A percentile compares a stretch with the other conserved stretches of the same genome.
phyloP scores from a whole-genome alignment of 805 yeast species.

The Kuraishia piskuri region DNA sequence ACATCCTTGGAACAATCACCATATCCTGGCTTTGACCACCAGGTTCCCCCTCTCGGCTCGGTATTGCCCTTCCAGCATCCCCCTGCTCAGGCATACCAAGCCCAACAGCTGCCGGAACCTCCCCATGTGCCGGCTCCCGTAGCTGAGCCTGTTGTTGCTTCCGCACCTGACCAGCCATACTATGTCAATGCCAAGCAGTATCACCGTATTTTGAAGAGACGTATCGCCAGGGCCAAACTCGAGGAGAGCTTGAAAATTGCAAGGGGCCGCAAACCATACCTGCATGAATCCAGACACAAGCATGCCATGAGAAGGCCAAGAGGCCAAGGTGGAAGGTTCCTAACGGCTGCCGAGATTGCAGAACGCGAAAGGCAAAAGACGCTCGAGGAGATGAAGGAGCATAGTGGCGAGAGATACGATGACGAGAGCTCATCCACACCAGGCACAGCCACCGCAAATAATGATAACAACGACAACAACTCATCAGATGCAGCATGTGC shows the following conservation, averaged over 20 bases:
- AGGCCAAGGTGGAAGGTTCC: constrained; percentile 96
- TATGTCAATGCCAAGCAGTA: constrained; percentile 98
- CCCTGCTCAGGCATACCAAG: not conserved
- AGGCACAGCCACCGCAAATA: not conserved
- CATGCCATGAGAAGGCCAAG: constrained; percentile 99
- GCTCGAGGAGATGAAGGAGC: constrained; percentile 14
- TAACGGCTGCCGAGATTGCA: constrained; percentile 89
- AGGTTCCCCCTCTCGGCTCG: not conserved
- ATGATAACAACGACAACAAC: not conserved
- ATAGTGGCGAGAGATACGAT: constrained; percentile 3
- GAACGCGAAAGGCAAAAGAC: constrained; percentile 43
- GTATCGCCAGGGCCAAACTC: constrained; percentile 87
- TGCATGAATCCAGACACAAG: constrained; percentile 95
- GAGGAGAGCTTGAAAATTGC: constrained; percentile 86
- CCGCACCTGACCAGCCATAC: constrained; percentile 71
- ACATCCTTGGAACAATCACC: not conserved
- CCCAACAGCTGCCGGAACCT: not conserved
- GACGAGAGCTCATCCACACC: constrained; percentile 1
- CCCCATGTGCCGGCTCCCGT: not conserved
- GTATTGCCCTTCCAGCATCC: not conserved
- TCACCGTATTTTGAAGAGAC: constrained; percentile 85
- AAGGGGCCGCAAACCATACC: constrained; percentile 84
- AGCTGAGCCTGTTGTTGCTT: not conserved
- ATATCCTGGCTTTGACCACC: not conserved
- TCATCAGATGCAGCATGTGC: not conserved